phyloP scores from a whole-genome alignment of 1,139 yeast species.

The Magnusiomyces starmeri region DNA sequence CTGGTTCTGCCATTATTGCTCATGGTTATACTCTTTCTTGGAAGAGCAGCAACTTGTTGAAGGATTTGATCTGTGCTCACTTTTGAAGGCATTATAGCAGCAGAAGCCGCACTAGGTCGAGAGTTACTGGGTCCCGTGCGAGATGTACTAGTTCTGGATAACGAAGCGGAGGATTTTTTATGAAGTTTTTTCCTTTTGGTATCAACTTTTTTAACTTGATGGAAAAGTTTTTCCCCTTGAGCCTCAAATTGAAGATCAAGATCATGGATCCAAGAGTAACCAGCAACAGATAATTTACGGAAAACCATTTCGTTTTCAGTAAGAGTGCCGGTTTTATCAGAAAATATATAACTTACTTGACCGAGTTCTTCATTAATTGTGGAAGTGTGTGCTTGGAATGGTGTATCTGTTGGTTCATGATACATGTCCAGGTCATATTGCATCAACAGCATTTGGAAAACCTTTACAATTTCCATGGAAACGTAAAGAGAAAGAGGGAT shows the following conservation, averaged over 20 bases:
- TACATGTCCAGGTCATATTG: constrained; percentile 95
- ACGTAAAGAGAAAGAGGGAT: constrained; percentile 93
- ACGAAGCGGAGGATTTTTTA: neutral
- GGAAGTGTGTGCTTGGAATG: constrained; percentile 92
- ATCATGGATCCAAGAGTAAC: constrained; percentile 85
- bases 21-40: constrained; percentile 30
- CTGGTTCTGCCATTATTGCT: constrained; percentile 10
- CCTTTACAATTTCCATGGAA: constrained; percentile 91
- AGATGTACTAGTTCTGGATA: constrained; percentile 7
- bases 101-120: constrained; percentile 10
- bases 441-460: constrained; percentile 69
- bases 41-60: constrained; percentile 33
- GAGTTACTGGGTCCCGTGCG: neutral
- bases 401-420: constrained; percentile 73
- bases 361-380: constrained; percentile 95
- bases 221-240: constrained; percentile 7
- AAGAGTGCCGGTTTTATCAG: constrained; percentile 95
- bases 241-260: constrained; percentile 41
- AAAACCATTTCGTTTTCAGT: constrained; percentile 89
- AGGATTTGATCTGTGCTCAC: constrained; percentile 28
- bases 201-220: constrained; percentile 12
- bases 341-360: constrained; percentile 88
- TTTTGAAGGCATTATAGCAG: constrained; percentile 15
- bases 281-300: constrained; percentile 76
- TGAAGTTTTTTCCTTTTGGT: constrained; percentile 2